Conservation (phyloP, 805 yeast genomes). For the Danielia oregonensis region DNA sequence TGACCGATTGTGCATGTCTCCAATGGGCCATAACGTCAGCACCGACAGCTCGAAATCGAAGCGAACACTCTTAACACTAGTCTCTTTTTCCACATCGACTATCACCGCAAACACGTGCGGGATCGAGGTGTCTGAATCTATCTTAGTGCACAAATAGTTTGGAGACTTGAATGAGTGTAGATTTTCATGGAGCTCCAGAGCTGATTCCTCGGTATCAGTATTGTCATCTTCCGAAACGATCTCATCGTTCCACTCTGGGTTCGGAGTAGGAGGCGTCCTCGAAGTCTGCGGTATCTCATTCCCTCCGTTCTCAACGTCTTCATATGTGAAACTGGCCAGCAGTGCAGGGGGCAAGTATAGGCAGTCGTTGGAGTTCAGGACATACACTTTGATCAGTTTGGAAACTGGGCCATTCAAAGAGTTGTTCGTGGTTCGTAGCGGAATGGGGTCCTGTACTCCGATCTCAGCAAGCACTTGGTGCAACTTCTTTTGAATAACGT, state of each 20-base stretch:
- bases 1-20: constrained; percentile 45
- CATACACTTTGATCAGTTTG: constrained; percentile 28
- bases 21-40: constrained; percentile 50
- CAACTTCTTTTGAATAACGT: constrained; percentile 34
- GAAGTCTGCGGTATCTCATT: constrained; percentile 13
- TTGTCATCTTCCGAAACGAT: neutral
- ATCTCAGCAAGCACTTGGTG: constrained; percentile 26
- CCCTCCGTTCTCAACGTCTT: constrained; percentile 41
- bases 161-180: constrained; percentile 24
- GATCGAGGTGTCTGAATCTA: constrained; percentile 39
- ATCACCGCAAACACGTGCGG: constrained; percentile 54
- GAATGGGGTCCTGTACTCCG: constrained; percentile 39
- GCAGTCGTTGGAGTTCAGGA: constrained; percentile 39
- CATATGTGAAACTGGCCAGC: constrained; percentile 39
- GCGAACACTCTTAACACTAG: constrained; percentile 33
- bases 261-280: neutral
- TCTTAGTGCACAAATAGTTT: constrained; percentile 31
- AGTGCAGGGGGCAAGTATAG: constrained; percentile 38
- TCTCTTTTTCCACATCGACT: constrained; percentile 40
- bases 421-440: constrained; percentile 27
- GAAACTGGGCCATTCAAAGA: constrained; percentile 21
- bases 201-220: neutral
- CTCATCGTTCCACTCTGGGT: neutral
- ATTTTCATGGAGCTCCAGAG: neutral
- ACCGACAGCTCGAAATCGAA: constrained; percentile 43